phyloP scores from a whole-genome alignment of 805 yeast genomes.

The Wickerhamomyces mucosus region DNA sequence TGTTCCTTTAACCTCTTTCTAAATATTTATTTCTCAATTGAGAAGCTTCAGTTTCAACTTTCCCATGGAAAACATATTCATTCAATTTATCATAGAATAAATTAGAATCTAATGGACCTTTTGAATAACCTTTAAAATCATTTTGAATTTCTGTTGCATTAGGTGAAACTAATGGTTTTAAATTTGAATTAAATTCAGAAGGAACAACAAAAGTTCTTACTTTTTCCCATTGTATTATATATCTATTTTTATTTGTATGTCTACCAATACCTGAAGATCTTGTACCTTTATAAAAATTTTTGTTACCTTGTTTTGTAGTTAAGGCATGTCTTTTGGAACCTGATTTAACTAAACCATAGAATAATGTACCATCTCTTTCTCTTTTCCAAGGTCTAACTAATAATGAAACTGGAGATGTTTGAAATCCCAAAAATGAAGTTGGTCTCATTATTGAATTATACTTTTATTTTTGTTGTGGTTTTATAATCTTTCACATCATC shows the following conservation, averaged over 20 bases:
- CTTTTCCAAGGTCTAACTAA: conserved; percentile 87
- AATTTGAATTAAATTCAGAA: conserved; percentile 26
- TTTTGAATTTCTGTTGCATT: conserved; percentile 64
- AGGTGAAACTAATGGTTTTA: conserved; percentile 74
- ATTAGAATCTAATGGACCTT: conserved; percentile 67
- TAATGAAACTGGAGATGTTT: conserved; percentile 32
- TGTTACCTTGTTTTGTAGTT: conserved; percentile 91
- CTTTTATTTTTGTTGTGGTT: neutral
- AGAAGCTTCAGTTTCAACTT: conserved; percentile 29
- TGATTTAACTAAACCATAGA: conserved; percentile 67
- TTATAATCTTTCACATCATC: too few relatives aligned
- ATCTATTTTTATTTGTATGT: conserved; percentile 64
- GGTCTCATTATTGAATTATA: too few relatives aligned
- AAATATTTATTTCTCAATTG: conserved; percentile 15
- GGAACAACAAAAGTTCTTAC: conserved; percentile 92
- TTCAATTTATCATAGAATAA: conserved; percentile 62
- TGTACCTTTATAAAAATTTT: conserved; percentile 92
- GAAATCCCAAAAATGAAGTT: conserved; percentile 36
- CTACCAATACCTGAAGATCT: conserved; percentile 89
- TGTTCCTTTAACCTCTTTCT: conserved; percentile 24
- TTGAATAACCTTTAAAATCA: conserved; percentile 55
- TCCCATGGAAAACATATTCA: conserved; percentile 71
- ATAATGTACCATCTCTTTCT: conserved; percentile 71
- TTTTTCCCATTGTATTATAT: conserved; percentile 69
- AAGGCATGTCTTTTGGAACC: conserved; percentile 81